Evolutionary conservation across 306 rosid species (phyloP).

Genomic region (Inga leiocalycina): DNA sequence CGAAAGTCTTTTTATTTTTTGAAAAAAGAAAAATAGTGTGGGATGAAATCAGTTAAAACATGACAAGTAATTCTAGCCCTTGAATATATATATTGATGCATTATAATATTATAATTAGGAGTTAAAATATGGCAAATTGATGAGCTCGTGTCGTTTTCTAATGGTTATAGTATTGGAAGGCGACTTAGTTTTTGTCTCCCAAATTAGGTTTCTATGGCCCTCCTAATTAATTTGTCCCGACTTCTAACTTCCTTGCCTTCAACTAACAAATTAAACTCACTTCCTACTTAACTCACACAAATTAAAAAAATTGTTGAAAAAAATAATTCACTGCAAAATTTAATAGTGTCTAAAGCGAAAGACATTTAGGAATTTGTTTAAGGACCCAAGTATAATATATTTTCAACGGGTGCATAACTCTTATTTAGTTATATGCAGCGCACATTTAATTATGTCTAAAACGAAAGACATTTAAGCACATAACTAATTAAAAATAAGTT

Average conservation of each 20-base stretch:
- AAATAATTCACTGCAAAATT: no score
- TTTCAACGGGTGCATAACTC: no score
- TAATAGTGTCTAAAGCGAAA: no score
- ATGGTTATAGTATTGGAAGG: neutral
- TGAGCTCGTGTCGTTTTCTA: neutral
- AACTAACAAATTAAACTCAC: neutral
- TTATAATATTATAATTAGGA: neutral
- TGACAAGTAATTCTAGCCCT: neutral
- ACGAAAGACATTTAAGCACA: no score
- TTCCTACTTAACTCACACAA: neutral
- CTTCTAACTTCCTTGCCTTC: neutral
- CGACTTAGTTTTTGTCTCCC: neutral
- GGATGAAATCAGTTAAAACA: conserved; percentile 7
- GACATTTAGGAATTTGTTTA: no score
- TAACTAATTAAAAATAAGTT: no score
- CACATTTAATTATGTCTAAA: no score
- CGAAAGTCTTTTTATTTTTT: neutral
- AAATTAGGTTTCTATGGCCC: neutral
- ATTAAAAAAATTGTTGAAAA: no score
- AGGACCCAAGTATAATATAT: no score
- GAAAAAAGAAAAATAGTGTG: neutral
- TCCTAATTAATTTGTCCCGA: conserved; percentile 16
- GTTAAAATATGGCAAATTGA: neutral
- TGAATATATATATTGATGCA: neutral
- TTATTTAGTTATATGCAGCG: no score